Evolutionary conservation across 441 rosid species (phyloP), one percentile per base, ranked within the genome.

Genomic region (Euphorbia celastroides): DNA sequence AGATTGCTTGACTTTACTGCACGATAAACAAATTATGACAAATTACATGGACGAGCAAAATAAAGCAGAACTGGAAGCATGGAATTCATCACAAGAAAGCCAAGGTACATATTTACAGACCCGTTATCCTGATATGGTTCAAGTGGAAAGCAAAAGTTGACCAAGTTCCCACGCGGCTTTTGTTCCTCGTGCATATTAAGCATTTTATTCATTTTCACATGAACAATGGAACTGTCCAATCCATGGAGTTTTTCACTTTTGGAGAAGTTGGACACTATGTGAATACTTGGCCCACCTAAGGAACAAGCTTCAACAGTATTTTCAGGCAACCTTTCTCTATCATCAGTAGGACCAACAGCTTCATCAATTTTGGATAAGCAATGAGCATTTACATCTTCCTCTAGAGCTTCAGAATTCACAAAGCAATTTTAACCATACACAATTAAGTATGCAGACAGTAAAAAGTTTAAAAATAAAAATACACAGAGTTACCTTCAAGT

Each of bases 1-100:
- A 30, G 67, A 58, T 36, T 74, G 82, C 67, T 80, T 77, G 54
- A 79, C 36, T 59, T 86, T 82, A 75, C 79, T 75, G 77, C 51
- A 67, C 23, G 69, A 78, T n/a, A 16, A 50, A 69, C 31, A 68
- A 62, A 9, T 75, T 23, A 28, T 62, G 62, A 63, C 5, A 11
- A 46, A 60, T 41, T 42, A 28, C 19, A 50, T 13, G 14, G 19
- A 52, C 42, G 12, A 59, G 10, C 46, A 54, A 57, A n/a, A 38
- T 32, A 41, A 30, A 41, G 41, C 16, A 44, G n/a, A 44, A 3
- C 0, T 20, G 28, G 22, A 36, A 42, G 70, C 17, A 52, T 5
- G 19, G 27, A 62, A 25, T 34, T 48, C 46, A 71, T 26, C 38
- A 41, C 16, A n/a, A 32, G 3, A 0, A 71, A 26, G 11, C 5